Evolutionary conservation across 176 grass and related monocot genomes (phyloP), one percentile per base, ranked within the genome.

Genomic region (Triticum timopheevii): DNA sequence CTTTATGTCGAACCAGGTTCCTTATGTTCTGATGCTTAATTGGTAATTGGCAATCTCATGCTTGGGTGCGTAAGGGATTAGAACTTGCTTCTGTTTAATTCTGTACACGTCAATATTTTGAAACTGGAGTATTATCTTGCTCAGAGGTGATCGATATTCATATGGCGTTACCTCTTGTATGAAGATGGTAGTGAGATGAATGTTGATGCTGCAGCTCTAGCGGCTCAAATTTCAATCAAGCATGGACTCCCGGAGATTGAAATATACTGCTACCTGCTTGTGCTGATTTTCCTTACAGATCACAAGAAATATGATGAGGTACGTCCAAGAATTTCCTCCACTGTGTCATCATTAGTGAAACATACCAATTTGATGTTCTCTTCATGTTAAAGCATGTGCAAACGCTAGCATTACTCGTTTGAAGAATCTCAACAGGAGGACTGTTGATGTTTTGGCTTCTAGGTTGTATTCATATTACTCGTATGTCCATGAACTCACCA

Each of bases 341-440:
- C n/a, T 44, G 49, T 20, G n/a, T 65, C 70, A 61, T 65, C 31
- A 25, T 39, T 30, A 12, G 28, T 30, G 28, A 30, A 30, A 30
- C 28, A 30, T 30, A 30, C 28, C 28, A 30, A 30, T 30, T 30
- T 76, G 69, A 36, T 47, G 13, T 65, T 80, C 27, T 75, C 20
- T 65, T 15, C 86, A 97, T 91, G 91, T 91, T 88, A 97, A 95
- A 87, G 36, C 75, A 82, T 95, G 89, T 90, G 93, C 89, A 52
- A 93, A 89, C 31, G 83, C 92, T 78, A 91, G 90, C 82, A 95
- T 95, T 85, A 75, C 89, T 82, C 88, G 90, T 65, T 44, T 97
- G 50, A 97, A 83, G 90, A 97, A 88, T 83, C 61, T 97, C 10
- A 97, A 97, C 87, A 89, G 89, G 89, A 93, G 95, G 91, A 95